Conservation (phyloP, 176 grass and related monocot species). For the Lolium perenne region DNA sequence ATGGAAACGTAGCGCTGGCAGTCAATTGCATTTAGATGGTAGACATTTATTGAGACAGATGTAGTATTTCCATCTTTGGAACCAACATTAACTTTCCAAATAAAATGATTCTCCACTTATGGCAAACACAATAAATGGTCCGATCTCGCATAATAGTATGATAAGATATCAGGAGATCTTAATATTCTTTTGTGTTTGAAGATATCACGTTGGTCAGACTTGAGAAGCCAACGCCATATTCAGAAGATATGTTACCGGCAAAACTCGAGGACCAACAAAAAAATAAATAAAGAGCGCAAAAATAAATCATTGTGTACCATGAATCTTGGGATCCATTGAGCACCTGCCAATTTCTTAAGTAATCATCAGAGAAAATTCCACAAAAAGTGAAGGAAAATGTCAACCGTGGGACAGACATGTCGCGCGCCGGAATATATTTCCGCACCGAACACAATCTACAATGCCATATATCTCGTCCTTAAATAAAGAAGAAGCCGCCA, state of each 20-base stretch:
- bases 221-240: not conserved
- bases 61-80: not conserved
- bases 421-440: not conserved
- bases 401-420: not conserved
- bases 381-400: not conserved
- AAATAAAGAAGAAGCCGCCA: not conserved
- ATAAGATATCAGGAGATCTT: not conserved
- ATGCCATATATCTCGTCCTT: not conserved
- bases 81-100: not conserved
- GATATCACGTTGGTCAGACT: too few species aligned
- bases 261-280: not conserved
- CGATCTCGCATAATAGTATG: not conserved
- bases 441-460: not conserved
- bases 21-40: not conserved
- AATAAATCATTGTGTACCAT: not conserved
- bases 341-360: not conserved
- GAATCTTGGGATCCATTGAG: not conserved
- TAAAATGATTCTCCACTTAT: not conserved
- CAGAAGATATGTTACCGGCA: not conserved
- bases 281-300: too few species aligned
- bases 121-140: not conserved
- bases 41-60: not conserved
- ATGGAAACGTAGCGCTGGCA: not conserved
- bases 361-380: not conserved
- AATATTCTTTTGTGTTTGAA: not conserved